Evolutionary conservation across 352 stramenopile species (phyloP).

Genomic region (Thalassiosira livingstoniorum): DNA sequence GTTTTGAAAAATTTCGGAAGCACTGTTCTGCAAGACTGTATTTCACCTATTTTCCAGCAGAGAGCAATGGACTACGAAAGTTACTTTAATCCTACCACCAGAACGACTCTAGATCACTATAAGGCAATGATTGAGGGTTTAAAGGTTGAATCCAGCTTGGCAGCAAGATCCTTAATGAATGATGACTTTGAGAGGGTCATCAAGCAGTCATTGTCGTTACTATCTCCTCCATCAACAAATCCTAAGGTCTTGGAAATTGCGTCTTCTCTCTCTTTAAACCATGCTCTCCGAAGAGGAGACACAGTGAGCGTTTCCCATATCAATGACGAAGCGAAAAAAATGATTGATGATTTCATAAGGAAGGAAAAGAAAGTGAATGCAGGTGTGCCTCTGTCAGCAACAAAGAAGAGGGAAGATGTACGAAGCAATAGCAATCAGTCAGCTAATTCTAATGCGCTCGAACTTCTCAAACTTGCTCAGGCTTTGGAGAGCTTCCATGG

Average conservation of each 20-base stretch:
- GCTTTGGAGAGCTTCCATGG: slow-evolving; percentile 29
- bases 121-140: slow-evolving; percentile 35
- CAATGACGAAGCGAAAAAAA: slow-evolving; percentile 45
- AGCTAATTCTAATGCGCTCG: background rate
- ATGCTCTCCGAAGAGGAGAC: slow-evolving; percentile 39
- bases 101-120: slow-evolving; percentile 45
- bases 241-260: slow-evolving; percentile 44
- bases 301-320: slow-evolving; percentile 37
- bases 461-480: slow-evolving; percentile 26
- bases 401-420: slow-evolving; percentile 1
- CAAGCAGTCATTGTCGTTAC: slow-evolving; percentile 25
- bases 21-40: slow-evolving; percentile 23
- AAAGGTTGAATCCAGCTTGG: slow-evolving; percentile 19
- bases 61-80: slow-evolving; percentile 41
- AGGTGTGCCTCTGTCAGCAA: slow-evolving; percentile 29
- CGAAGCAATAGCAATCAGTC: background rate
- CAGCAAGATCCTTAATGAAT: slow-evolving; percentile 36
- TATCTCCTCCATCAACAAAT: slow-evolving; percentile 40
- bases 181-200: slow-evolving; percentile 41
- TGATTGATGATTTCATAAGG: slow-evolving; percentile 51
- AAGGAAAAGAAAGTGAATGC: slow-evolving; percentile 46
- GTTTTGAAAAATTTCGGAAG: slow-evolving; percentile 60
- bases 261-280: slow-evolving; percentile 34
- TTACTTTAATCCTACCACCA: slow-evolving; percentile 34
- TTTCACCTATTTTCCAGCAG: slow-evolving; percentile 43